These are phyloP conservation scores for Aquilaria sinensis DNA, from an alignment of 345 rosid species.

Conservation along the genomic window DNA sequence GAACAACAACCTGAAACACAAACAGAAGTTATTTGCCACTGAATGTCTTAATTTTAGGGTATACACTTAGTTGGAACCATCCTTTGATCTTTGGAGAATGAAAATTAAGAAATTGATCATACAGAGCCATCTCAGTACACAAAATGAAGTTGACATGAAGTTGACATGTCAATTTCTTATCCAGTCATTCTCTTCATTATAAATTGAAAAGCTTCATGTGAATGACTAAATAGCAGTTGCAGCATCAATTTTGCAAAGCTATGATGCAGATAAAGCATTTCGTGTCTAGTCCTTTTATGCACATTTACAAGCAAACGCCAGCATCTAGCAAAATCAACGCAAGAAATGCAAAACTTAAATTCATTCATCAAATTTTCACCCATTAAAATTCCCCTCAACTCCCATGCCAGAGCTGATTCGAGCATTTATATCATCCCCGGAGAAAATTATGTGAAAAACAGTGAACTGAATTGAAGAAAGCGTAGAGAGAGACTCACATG, in stretches of 20 bases:
- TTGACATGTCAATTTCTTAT: too few relatives aligned
- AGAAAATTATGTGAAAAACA: neutral
- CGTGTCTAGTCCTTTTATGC: too few relatives aligned
- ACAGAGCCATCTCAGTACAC: too few relatives aligned
- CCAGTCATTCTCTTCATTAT: too few relatives aligned
- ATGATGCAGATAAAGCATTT: too few relatives aligned
- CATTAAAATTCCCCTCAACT: neutral
- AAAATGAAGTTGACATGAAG: too few relatives aligned
- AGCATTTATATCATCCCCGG: too few relatives aligned
- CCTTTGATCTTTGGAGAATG: neutral
- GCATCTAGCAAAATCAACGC: neutral
- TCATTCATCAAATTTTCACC: neutral
- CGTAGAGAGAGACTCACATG: slow-evolving; percentile 39
- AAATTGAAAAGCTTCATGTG: too few relatives aligned
- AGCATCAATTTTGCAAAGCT: too few relatives aligned
- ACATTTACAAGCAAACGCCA: too few relatives aligned
- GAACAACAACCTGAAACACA: slow-evolving; percentile 51
- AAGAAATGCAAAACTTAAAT: neutral
- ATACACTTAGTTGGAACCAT: neutral
- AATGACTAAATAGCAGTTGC: too few relatives aligned
- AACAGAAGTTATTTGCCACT: slow-evolving; percentile 4
- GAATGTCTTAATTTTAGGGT: slow-evolving; percentile 3
- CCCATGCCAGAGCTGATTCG: neutral
- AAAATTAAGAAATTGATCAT: too few relatives aligned
- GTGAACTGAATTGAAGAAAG: neutral